These are phyloP conservation scores for Apiotrichum sp. DNA, from an alignment of 1,284 basidiomycete genomes.

Conservation along the genomic window DNA sequence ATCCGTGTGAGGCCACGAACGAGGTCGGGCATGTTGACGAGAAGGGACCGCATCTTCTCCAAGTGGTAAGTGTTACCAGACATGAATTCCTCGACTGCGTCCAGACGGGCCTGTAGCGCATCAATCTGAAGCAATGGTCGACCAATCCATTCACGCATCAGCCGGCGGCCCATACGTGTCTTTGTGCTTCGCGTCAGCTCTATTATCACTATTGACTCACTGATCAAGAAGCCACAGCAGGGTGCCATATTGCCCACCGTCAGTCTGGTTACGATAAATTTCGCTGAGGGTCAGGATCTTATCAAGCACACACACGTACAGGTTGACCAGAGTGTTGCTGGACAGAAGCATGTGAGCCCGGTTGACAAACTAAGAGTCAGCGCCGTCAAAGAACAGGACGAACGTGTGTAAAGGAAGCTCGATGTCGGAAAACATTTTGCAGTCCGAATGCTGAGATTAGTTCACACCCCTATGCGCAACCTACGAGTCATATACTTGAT, in stretches of 20 bases:
- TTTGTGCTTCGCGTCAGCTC: constrained; percentile 51
- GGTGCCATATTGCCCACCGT: constrained; percentile 66
- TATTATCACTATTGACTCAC: not conserved
- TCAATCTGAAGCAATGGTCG: constrained; percentile 69
- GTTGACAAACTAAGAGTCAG: constrained; percentile 57
- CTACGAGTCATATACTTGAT: constrained; percentile 63
- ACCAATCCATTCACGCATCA: constrained; percentile 80
- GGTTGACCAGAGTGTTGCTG: constrained; percentile 77
- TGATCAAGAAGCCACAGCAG: constrained; percentile 58
- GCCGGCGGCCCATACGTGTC: constrained; percentile 79
- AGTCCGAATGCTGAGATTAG: constrained; percentile 57
- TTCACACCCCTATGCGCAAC: not conserved
- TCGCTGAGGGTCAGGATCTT: constrained; percentile 51
- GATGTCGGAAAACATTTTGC: constrained; percentile 66
- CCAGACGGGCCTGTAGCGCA: constrained; percentile 64
- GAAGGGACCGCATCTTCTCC: constrained; percentile 60
- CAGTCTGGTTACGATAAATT: constrained; percentile 83
- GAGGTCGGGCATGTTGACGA: constrained; percentile 78
- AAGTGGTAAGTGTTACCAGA: constrained; percentile 53
- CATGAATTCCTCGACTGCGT: constrained; percentile 78
- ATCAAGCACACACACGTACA: constrained; percentile 48
- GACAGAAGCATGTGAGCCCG: constrained; percentile 81
- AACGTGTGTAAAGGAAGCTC: constrained; percentile 63
- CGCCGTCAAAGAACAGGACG: not conserved
- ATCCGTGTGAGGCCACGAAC: constrained; percentile 81